Evolutionary conservation across 495 filamentous ascomycete species (phyloP), one percentile per base, ranked within the genome.

Genomic region (Penicillium cosmopolitanum): DNA sequence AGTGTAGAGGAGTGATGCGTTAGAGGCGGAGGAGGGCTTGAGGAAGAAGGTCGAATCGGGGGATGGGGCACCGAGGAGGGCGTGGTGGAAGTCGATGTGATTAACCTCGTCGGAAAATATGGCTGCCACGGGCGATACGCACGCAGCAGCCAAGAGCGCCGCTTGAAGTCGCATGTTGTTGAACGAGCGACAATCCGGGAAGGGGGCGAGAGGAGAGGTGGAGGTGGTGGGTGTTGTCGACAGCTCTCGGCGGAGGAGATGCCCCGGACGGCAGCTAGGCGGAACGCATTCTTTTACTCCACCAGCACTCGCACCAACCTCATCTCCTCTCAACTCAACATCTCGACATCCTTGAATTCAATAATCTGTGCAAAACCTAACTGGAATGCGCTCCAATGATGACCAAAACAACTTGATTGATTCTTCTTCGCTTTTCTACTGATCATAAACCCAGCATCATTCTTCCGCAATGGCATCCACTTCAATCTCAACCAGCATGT

Each of bases 21-120:
- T 91, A 18, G 92, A 93, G 55, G 87, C 80, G 16, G 85, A 74
- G 56, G 87, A 83, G 12, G 95, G 96, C 58, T 86, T 87, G 76
- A 97, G 92, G 84, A 98, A 97, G 82, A 99, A 97, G 51, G 92
- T 96, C 38, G 91, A 90, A 44, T 89, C 83, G 71, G 83, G 76
- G 64, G 89, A 87, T 57, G 96, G 93, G 16, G 88, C 71, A 62
- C 95, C 95, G 65, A 98, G 78, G 40, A 98, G 87, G 53, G 89
- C 85, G 77, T 94, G 87, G 76, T 98, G 96, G 81, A 90, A 98
- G 77, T 99, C 95, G 71, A 92, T 84, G 68, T 91, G 85, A 77
- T 88, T 91, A 67, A 96, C 92, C 69, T 98, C 95, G 67, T 99
- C 95, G 51, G 83, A 78, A 78, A 89, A 96, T 61, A 98, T 87